Evolutionary conservation across 2,329 filamentous ascomycete species (phyloP), one percentile per base, ranked within the genome.

Genomic region (Aspergillus arachidicola): DNA sequence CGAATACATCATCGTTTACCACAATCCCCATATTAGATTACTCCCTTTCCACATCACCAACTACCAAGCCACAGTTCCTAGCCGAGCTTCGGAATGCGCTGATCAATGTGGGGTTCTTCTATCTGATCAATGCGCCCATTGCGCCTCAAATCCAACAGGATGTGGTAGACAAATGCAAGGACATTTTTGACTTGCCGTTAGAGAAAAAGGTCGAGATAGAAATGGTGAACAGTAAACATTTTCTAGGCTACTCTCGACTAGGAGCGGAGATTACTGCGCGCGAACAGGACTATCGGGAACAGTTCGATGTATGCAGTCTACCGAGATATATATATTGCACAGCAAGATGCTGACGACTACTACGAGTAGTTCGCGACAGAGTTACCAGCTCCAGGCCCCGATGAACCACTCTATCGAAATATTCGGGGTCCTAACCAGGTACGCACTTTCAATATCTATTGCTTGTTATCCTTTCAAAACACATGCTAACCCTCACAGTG

Each of bases 131-230:
- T 55, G 68, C 72, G 2, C 71, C 73, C 4, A 64, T 77, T 41
- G 64, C 72, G 2, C 45, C 58, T 1, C 28, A 64, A 9, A 61
- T 69, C 2, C 70, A 69, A 21, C 67, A 73, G 23, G 64, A 62
- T 0, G 75, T 80, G 0, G 76, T 80, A 28, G 32, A 72, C 48
- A 79, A 81, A 60, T 77, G 78, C 0, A 75, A 78, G 32, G 69
- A 73, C 1, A 80, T 84, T 59, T 84, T 84, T 59, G 69, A 76
- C 2, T 68, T 83, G 2, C 76, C 80, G 0, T 70, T 78, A 6
- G 76, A 82, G 60, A 81, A 80, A 65, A 84, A 83, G 65, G 74
- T 83, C 62, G 77, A 83, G 45, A 82, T 84, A 2, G 81, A 80
- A 66, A 84, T 78, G 76, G 70, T 77, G 16, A 74, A 78, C 46